Evolutionary conservation across 2,329 filamentous ascomycete genomes (phyloP).

Genomic region (Tolypocladium album): DNA sequence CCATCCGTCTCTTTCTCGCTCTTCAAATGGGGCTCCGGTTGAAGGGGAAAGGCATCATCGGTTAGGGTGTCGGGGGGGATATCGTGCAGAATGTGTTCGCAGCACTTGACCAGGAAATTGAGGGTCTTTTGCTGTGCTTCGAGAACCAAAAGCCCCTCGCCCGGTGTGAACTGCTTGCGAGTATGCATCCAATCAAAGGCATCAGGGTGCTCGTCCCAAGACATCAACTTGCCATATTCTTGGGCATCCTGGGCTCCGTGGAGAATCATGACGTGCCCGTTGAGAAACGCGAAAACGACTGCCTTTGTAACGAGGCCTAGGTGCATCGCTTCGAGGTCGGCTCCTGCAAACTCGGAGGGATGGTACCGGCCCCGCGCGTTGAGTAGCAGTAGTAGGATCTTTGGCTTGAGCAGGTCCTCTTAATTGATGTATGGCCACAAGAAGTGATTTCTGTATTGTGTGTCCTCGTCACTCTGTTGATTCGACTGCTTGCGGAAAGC

Average conservation of each 20-base stretch:
- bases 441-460: slow-evolving; percentile 21
- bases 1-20: slow-evolving; percentile 16
- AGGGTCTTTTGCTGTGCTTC: slow-evolving; percentile 38
- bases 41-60: slow-evolving; percentile 17
- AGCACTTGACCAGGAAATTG: slow-evolving; percentile 37
- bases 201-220: slow-evolving; percentile 21
- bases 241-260: slow-evolving; percentile 13
- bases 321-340: slow-evolving; percentile 26
- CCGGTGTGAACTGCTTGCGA: slow-evolving; percentile 26
- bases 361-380: slow-evolving; percentile 37
- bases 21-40: slow-evolving; percentile 24
- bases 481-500: slow-evolving; percentile 16
- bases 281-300: slow-evolving; percentile 16
- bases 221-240: slow-evolving; percentile 24
- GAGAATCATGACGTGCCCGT: slow-evolving; percentile 22
- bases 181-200: slow-evolving; percentile 24
- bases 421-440: slow-evolving; percentile 47
- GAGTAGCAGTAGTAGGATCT: slow-evolving; percentile 36
- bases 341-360: slow-evolving; percentile 34
- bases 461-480: slow-evolving; percentile 6
- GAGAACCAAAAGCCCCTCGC: slow-evolving; percentile 37
- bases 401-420: slow-evolving; percentile 38
- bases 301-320: slow-evolving; percentile 11
- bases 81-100: slow-evolving; percentile 39
- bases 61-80: slow-evolving; percentile 20